These are phyloP conservation scores for Furcasterigmium sp. DNA, from an alignment of 2,329 filamentous ascomycete species.

Conservation along the genomic window DNA sequence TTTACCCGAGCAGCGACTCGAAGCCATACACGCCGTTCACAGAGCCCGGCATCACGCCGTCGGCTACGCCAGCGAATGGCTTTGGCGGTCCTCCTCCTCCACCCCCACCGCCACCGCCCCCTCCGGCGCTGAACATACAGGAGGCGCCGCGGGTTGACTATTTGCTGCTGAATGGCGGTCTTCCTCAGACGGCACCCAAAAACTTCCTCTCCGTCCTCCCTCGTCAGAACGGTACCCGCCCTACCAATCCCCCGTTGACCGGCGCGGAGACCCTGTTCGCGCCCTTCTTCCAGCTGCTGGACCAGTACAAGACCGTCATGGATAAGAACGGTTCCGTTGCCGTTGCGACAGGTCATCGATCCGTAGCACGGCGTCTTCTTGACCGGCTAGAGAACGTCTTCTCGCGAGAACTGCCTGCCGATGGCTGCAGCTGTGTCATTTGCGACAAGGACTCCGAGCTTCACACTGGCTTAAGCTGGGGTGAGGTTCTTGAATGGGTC, in stretches of 20 bases:
- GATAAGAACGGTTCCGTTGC: conserved; percentile 82
- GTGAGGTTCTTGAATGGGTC: conserved; percentile 89
- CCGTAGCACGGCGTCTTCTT: conserved; percentile 82
- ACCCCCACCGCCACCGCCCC: conserved; percentile 64
- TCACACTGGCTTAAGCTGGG: conserved; percentile 80
- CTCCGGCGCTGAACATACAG: conserved; percentile 64
- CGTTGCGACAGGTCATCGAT: conserved; percentile 91
- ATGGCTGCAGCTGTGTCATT: conserved; percentile 83
- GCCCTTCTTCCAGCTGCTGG: conserved; percentile 75
- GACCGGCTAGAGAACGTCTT: conserved; percentile 94
- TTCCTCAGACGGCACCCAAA: conserved; percentile 66
- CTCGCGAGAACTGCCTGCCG: conserved; percentile 80
- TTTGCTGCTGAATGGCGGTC: conserved; percentile 80
- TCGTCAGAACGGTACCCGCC: conserved; percentile 48
- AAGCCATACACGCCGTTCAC: conserved; percentile 31
- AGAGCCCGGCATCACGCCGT: conserved; percentile 28
- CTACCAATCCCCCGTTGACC: conserved; percentile 58
- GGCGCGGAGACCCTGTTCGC: conserved; percentile 73
- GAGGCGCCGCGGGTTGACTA: conserved; percentile 86
- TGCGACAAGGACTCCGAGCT: conserved; percentile 61
- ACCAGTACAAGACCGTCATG: conserved; percentile 81
- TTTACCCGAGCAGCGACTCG: conserved; percentile 28
- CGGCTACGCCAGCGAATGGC: conserved; percentile 33
- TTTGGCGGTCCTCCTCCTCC: conserved; percentile 33
- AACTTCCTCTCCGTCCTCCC: conserved; percentile 65